Conservation (phyloP, 805 yeast genomes). For the Schwanniomyces polymorphus region DNA sequence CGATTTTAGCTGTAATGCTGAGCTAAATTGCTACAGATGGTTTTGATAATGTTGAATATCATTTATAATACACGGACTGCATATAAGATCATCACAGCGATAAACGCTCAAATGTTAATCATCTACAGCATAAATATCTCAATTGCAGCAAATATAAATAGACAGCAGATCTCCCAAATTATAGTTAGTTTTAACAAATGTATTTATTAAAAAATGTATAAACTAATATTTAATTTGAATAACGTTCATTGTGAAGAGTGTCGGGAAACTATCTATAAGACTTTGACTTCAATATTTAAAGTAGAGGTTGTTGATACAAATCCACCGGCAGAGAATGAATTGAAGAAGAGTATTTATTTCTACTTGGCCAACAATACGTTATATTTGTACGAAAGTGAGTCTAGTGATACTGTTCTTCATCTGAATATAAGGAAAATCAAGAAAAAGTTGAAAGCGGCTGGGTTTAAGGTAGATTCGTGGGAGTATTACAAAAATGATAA, state of each 20-base stretch:
- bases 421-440: slow-evolving; percentile 22
- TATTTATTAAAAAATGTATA: slow-evolving; percentile 15
- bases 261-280: slow-evolving; percentile 32
- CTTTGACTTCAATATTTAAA: slow-evolving; percentile 20
- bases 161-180: neutral
- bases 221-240: slow-evolving; percentile 23
- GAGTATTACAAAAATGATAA: slow-evolving; percentile 22
- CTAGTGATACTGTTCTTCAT: slow-evolving; percentile 3
- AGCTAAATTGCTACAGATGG: too few species aligned
- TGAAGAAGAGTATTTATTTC: slow-evolving; percentile 11
- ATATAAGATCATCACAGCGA: neutral
- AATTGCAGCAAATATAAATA: neutral
- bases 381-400: slow-evolving; percentile 18
- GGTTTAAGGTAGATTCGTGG: slow-evolving; percentile 40
- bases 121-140: slow-evolving; percentile 1
- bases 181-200: neutral
- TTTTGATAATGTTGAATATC: neutral
- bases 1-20: neutral
- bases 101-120: neutral
- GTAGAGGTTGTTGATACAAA: slow-evolving; percentile 7
- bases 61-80: neutral
- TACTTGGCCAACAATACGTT: slow-evolving; percentile 23
- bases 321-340: slow-evolving; percentile 4
- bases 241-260: slow-evolving; percentile 62
- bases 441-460: slow-evolving; percentile 27